Evolutionary conservation across 768 basidiomycete species (phyloP), one percentile per base, ranked within the genome.

Genomic region (Kwoniella pini): DNA sequence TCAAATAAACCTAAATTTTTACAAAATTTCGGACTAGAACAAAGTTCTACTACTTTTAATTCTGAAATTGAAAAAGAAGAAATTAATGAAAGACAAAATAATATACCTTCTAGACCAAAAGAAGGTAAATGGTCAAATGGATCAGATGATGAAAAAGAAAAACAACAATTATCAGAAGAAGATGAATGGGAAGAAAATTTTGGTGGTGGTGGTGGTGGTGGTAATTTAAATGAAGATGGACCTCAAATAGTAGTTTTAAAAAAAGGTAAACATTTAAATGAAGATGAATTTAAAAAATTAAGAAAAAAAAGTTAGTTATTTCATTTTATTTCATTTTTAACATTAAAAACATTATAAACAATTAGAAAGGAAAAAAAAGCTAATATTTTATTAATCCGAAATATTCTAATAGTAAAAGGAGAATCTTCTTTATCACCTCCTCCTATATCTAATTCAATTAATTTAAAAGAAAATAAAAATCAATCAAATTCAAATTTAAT

Each of bases 211-310:
- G 84, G 75, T 0, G 91, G n/a, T n/a, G n/a, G n/a, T n/a, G n/a
- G n/a, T n/a, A n/a, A n/a, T n/a, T n/a, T n/a, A n/a, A n/a, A 92
- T 69, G 40, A 17, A 13, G 92, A 94, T 77, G 86, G 84, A 66
- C 92, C 92, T 2, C 89, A 90, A 72, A 85, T 96, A 7, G 90
- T 96, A 2, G 92, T 95, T 9, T 75, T 96, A 65, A 90, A 85
- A 72, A 85, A 88, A 66, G 92, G 93, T 26, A 94, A 90, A 74
- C 93, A 96, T 80, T 81, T 96, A 42, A 85, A 85, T 1, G 87
- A 83, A 63, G 80, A 83, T 55, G 90, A 95, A 70, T 91, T 83
- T 3, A 87, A 90, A 81, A 87, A 89, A 48, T 74, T 74, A 52
- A 68, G 75, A 36, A 54, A 69, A 45, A 51, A 64, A 60, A 72